Evolutionary conservation across 2,329 filamentous ascomycete species (phyloP), one percentile per base, ranked within the genome.

Genomic region (Aspergillus japonicus): DNA sequence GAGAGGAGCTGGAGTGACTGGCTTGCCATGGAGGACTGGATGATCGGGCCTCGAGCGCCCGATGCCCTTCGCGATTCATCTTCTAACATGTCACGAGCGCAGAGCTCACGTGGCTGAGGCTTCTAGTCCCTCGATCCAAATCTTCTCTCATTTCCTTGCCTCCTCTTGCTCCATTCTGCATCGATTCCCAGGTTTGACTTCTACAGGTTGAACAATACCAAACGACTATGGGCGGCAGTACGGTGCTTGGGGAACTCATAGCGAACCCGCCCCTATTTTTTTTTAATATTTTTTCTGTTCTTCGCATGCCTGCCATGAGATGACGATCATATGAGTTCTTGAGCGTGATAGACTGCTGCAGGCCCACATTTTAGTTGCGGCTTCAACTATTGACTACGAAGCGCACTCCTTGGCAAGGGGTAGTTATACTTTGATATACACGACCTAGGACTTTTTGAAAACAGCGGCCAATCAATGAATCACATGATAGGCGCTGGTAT

Each of bases 1-100:
- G 94, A 98, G 78, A 84, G 85, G 62, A 87, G 84, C 61, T 99
- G 95, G 95, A 96, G 92, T 72, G 89, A 94, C 69, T 98, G 94
- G 94, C 80, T 97, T 33, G 91, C 91, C 12, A 96, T 97, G 91
- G 92, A 96, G 75, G 94, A 97, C 75, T 98, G 94, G 94, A 96
- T 96, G 92, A 81, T 97, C n/a, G 93, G 93, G 2, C 90, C 91
- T 1, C 81, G 91, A 62, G 88, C 89, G 33, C 90, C 89, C 6
- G 81, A 82, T 63, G 66, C 66, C 5, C 67, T 78, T 23, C 69
- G 70, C 49, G 76, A 77, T 54, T 75, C 74, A 4, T 73, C 72
- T 4, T 77, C 76, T 33, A 71, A 72, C 31, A 66, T 66, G 24
- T 74, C 74, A 26, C 69, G 69, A 56, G 67, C 71, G 29, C 69